Percentiles rank a stretch among this genome's conserved stretches.
These are phyloP conservation scores for Aspergillus thermomutatus DNA, from an alignment of 2,329 filamentous ascomycete genomes.

Conservation along the genomic window DNA sequence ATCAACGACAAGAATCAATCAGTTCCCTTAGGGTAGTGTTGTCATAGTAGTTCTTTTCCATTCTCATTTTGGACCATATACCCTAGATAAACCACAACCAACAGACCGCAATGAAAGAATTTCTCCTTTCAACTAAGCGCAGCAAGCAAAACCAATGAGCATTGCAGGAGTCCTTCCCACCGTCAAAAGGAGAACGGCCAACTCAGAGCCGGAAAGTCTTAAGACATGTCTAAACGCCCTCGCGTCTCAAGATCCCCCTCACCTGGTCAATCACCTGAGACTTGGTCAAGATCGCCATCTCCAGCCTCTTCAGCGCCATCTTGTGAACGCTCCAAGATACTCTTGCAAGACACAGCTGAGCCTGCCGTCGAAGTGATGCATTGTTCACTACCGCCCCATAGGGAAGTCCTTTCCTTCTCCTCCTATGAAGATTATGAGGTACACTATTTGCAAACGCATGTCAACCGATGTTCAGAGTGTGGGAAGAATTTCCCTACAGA, in stretches of 20 bases:
- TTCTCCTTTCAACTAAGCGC: background rate
- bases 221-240: constrained; percentile 59
- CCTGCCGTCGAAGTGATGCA: constrained; percentile 57
- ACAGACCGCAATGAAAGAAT: background rate
- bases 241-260: constrained; percentile 48
- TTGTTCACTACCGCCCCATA: constrained; percentile 80
- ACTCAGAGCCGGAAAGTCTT: constrained; percentile 3
- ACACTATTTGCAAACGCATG: constrained; percentile 78
- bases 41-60: background rate
- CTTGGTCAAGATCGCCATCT: constrained; percentile 25
- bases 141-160: background rate
- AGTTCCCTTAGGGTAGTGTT: background rate
- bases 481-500: constrained; percentile 82
- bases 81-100: background rate
- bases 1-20: constrained; percentile 1
- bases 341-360: constrained; percentile 53
- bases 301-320: constrained; percentile 21
- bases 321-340: constrained; percentile 50
- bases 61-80: background rate
- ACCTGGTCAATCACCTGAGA: constrained; percentile 27
- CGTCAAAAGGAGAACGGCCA: background rate
- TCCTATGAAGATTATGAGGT: constrained; percentile 79
- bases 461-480: constrained; percentile 82
- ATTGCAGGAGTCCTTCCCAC: background rate
- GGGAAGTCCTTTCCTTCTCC: constrained; percentile 64